phyloP scores from a whole-genome alignment of 1,284 basidiomycete genomes.

The Cryptococcus amylolentus region DNA sequence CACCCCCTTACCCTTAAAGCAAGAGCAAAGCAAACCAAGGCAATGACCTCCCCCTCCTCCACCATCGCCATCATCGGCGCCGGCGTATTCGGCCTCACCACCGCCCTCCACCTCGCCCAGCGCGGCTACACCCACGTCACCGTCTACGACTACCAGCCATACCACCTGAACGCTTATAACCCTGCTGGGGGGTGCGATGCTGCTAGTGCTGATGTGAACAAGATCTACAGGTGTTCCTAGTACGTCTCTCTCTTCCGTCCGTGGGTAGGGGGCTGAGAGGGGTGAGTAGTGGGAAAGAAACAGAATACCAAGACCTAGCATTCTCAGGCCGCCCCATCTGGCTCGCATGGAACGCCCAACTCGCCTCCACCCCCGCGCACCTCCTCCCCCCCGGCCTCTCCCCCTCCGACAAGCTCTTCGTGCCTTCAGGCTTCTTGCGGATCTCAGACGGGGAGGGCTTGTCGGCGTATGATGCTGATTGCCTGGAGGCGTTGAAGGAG shows the following conservation, averaged over 20 bases:
- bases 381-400: conserved; percentile 19
- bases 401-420: conserved; percentile 12
- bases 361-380: conserved; percentile 7
- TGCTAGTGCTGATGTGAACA: conserved; percentile 29
- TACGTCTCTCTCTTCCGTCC: conserved; percentile 1
- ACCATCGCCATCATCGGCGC: conserved; percentile 23
- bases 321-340: conserved; percentile 19
- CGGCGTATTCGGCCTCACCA: conserved; percentile 25
- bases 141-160: conserved; percentile 24
- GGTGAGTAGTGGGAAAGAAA: conserved; percentile 9
- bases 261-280: background rate
- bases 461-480: conserved; percentile 12
- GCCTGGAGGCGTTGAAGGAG: conserved; percentile 13
- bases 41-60: conserved; percentile 10
- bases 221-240: conserved; percentile 26
- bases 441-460: conserved; percentile 7
- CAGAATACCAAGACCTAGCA: conserved; percentile 27
- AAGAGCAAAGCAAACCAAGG: background rate
- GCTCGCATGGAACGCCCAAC: conserved; percentile 21
- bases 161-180: conserved; percentile 19
- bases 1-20: background rate
- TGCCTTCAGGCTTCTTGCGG: conserved; percentile 19
- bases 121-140: conserved; percentile 26
- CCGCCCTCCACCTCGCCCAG: conserved; percentile 17
- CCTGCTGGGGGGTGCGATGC: conserved; percentile 24